Base-by-base conservation (phyloP, 805 yeast species). In the Huiozyma naganishii region DNA sequence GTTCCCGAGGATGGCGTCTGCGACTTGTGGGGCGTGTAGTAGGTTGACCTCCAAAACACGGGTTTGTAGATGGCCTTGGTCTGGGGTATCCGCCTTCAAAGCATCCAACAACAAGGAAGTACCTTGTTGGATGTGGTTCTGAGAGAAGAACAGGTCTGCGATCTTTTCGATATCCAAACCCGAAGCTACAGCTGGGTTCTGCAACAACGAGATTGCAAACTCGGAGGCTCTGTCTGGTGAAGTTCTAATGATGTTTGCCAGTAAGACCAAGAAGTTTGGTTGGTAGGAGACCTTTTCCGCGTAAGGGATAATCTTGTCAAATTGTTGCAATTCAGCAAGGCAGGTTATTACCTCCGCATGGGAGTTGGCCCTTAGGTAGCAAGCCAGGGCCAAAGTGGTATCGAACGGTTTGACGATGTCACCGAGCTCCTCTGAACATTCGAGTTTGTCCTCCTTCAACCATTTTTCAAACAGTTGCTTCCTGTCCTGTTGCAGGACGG, bases 181-280 rank as follows among this genome's bases (percentile, higher is more conserved):
- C 12, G 69, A 60, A 32, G 78, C 73, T 30, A 75, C 68, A 40
- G 74, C 77, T 38, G 84, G 83, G 38, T 74, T 71, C 52, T 79
- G 73, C 51, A 86, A 74, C 49, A 92, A 74, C 50, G 88, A 83
- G 35, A 87, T 79, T 11, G 98, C 97, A 69, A 92, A 92, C 66
- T 92, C 98, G 36, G 95, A 85, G 28, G 97, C 98, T 65, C 87
- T 86, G 58, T 92, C 99, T n/a, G 99, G 96, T 63, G 84, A 88
- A 27, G 84, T 79, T 65, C 97, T 80, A 40, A 90, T 79, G 55
- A 92, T 76, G 66, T 86, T 85, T 62, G 95, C 96, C 55, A 92
- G 77, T 67, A 92, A 73, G 47, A 85, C 82, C 40, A 92, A 77
- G 65, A 79, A 92, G 67, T 92, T 95, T 47, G 99, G 97, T 54